phyloP scores from a whole-genome alignment of 2,329 filamentous ascomycete genomes.

The Cytospora schulzeri region DNA sequence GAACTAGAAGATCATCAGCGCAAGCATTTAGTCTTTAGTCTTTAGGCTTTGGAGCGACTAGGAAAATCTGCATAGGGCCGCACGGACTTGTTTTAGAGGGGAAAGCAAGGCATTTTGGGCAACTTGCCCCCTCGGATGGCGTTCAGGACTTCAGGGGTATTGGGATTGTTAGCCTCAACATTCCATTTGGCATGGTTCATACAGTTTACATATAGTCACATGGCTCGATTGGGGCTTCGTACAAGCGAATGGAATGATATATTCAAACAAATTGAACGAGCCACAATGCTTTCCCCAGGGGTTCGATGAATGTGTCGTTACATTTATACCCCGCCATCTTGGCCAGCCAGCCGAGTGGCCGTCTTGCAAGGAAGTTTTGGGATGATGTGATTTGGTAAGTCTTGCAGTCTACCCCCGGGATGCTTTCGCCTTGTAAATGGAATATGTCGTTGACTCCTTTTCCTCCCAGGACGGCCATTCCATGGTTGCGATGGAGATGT shows the following conservation, averaged over 20 bases:
- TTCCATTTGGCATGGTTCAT: not conserved
- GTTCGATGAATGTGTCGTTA: too few species aligned
- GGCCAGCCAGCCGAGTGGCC: too few species aligned
- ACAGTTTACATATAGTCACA: not conserved
- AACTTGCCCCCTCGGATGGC: slow-evolving; percentile 3
- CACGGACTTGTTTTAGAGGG: slow-evolving; percentile 8
- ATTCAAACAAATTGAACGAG: not conserved
- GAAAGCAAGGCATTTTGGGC: slow-evolving; percentile 8
- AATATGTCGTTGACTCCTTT: too few species aligned
- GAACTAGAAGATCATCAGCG: not conserved
- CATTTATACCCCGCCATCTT: too few species aligned
- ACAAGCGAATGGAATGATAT: not conserved
- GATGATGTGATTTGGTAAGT: too few species aligned
- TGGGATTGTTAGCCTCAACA: not conserved
- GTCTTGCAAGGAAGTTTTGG: too few species aligned
- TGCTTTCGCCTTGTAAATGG: too few species aligned
- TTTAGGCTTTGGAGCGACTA: slow-evolving; percentile 1
- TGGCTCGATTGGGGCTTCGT: not conserved
- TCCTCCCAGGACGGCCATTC: too few species aligned
- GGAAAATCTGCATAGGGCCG: slow-evolving; percentile 17
- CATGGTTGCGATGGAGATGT: too few species aligned
- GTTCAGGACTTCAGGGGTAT: not conserved
- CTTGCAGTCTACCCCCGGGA: too few species aligned
- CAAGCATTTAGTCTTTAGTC: slow-evolving; percentile 10
- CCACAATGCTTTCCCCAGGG: too few species aligned